Conservation (phyloP, 1,284 basidiomycete species). For the Albatrellus sp. region DNA sequence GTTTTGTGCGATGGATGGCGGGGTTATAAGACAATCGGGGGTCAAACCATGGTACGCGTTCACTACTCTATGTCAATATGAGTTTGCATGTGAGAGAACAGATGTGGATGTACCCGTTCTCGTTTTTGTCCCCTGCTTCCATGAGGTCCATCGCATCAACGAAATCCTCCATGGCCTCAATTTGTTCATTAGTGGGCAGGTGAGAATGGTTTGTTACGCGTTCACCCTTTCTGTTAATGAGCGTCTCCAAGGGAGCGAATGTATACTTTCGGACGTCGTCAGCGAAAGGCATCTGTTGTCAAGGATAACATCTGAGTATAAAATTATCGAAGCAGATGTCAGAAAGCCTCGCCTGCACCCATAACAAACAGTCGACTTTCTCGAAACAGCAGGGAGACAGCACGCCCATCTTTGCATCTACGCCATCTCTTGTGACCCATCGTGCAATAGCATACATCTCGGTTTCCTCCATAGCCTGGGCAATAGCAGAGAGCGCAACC, state of each 20-base stretch:
- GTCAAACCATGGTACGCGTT: constrained; percentile 66
- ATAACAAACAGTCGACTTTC: constrained; percentile 69
- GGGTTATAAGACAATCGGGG: constrained; percentile 77
- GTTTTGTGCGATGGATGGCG: constrained; percentile 81
- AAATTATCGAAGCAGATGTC: not conserved
- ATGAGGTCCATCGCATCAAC: constrained; percentile 84
- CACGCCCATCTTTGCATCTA: constrained; percentile 80
- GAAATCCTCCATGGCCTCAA: constrained; percentile 74
- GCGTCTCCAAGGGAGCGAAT: constrained; percentile 71
- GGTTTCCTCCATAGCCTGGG: constrained; percentile 59
- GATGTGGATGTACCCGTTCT: constrained; percentile 42
- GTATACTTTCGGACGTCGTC: constrained; percentile 85
- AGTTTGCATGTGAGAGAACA: not conserved
- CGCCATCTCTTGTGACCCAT: constrained; percentile 62
- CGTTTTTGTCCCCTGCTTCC: constrained; percentile 56
- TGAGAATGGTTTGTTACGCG: constrained; percentile 65
- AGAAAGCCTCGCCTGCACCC: constrained; percentile 51
- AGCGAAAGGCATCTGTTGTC: constrained; percentile 91
- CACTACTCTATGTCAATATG: constrained; percentile 23
- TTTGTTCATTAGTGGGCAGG: constrained; percentile 72
- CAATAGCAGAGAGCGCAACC: constrained; percentile 76
- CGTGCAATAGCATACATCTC: constrained; percentile 54
- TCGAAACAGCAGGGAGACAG: constrained; percentile 51
- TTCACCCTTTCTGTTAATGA: constrained; percentile 71
- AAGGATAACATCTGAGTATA: constrained; percentile 1